phyloP scores from a whole-genome alignment of 148 eudicot species.

The Pouteria glomerata region DNA sequence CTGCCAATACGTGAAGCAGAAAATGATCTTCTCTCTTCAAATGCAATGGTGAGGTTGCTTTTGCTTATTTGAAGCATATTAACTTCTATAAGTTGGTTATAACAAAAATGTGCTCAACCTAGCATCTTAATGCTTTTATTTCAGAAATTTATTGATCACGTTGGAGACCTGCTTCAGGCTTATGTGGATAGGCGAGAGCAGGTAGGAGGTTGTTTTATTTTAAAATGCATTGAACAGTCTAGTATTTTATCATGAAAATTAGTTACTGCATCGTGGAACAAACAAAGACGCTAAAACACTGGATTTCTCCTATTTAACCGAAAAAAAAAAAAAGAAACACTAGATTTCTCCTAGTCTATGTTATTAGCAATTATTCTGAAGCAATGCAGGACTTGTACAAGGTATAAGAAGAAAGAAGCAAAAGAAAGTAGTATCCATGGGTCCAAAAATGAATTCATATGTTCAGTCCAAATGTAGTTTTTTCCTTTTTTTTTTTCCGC shows the following conservation, averaged over 20 bases:
- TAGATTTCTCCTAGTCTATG: not conserved
- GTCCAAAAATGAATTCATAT: no score
- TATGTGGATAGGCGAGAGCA: conserved; percentile 95
- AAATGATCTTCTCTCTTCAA: conserved; percentile 85
- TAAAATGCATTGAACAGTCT: not conserved
- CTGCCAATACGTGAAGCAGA: conserved; percentile 91
- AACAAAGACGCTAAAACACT: not conserved
- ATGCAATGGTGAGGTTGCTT: conserved; percentile 93
- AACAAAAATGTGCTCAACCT: not conserved
- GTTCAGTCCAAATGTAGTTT: no score
- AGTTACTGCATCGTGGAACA: not conserved
- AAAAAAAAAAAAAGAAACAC: not conserved
- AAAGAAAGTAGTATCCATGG: not conserved
- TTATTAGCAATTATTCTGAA: not conserved
- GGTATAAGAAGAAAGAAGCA: not conserved
- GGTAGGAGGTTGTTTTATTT: conserved; percentile 54
- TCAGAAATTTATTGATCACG: conserved; percentile 92
- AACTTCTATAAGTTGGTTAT: not conserved
- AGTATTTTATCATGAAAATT: not conserved
- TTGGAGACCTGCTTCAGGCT: conserved; percentile 93
- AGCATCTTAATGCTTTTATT: conserved; percentile 11
- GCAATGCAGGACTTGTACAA: not conserved
- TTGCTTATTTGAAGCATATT: conserved; percentile 22
- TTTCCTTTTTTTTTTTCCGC: no score
- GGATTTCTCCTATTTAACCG: no score